These are phyloP conservation scores for Rauvolfia tetraphylla DNA, from an alignment of 257 asterid genomes.

Conservation along the genomic window DNA sequence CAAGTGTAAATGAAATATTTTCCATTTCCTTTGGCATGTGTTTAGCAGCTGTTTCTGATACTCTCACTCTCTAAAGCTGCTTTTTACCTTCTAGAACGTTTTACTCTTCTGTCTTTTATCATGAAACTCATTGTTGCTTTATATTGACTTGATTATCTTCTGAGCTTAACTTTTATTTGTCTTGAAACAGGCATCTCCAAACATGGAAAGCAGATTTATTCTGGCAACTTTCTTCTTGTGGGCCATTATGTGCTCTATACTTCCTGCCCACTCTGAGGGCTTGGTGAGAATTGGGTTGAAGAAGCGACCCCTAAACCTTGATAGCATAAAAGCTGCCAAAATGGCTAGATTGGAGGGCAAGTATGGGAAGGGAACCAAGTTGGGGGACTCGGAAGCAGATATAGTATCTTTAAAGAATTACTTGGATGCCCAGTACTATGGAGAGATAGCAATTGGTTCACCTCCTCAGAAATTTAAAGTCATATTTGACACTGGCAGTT, in stretches of 20 bases:
- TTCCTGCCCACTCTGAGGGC: slow-evolving; percentile 57
- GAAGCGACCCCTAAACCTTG: slow-evolving; percentile 52
- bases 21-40: background rate
- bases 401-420: slow-evolving; percentile 64
- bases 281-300: slow-evolving; percentile 58
- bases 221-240: slow-evolving; percentile 40
- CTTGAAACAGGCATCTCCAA: slow-evolving; percentile 40
- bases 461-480: slow-evolving; percentile 91
- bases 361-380: slow-evolving; percentile 35
- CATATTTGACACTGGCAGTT: slow-evolving; percentile 93
- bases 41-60: background rate
- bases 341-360: slow-evolving; percentile 40
- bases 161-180: background rate
- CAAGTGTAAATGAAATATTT: background rate
- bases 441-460: slow-evolving; percentile 82
- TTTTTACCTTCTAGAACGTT: no score
- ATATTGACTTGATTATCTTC: background rate
- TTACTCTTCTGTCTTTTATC: background rate
- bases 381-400: slow-evolving; percentile 49
- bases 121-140: background rate
- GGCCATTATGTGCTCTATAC: slow-evolving; percentile 43
- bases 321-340: slow-evolving; percentile 51
- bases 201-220: slow-evolving; percentile 49
- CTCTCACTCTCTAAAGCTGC: background rate
- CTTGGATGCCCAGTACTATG: slow-evolving; percentile 93